phyloP scores from a whole-genome alignment of 306 rosid genomes.

The Fragaria nilgerrensis region DNA sequence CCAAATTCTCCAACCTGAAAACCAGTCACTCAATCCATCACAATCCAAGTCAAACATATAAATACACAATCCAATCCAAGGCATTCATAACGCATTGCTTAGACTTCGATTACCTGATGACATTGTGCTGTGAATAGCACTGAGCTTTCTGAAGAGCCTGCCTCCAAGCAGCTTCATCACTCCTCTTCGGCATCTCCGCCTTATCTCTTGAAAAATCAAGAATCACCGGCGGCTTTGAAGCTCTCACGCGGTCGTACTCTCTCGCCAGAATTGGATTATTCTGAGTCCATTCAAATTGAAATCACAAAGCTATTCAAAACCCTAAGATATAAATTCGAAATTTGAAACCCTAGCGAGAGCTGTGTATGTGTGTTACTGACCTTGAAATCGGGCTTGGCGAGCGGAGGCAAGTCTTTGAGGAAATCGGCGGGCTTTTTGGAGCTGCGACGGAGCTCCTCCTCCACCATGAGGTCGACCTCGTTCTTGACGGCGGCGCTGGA shows the following conservation, averaged over 20 bases:
- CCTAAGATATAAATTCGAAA: not conserved
- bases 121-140: conserved; percentile 65
- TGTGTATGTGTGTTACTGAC: conserved; percentile 19
- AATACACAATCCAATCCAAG: not conserved
- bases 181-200: conserved; percentile 65
- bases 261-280: conserved; percentile 83
- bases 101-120: conserved; percentile 43
- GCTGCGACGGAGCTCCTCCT: conserved; percentile 95
- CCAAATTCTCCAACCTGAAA: conserved; percentile 87
- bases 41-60: not conserved
- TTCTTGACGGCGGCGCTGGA: conserved; percentile 59
- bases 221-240: conserved; percentile 78
- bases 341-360: not conserved
- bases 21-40: conserved; percentile 16
- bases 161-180: conserved; percentile 89
- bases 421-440: conserved; percentile 76
- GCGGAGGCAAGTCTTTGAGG: conserved; percentile 89
- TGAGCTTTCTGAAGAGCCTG: conserved; percentile 73
- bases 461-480: conserved; percentile 85
- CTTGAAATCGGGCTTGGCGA: conserved; percentile 62
- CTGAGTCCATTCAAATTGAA: conserved; percentile 29
- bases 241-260: conserved; percentile 89
- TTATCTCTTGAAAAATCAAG: conserved; percentile 72
- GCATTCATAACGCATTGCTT: not conserved
- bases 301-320: not conserved